These are phyloP conservation scores for Inga laurina DNA, from an alignment of 306 rosid genomes.

Conservation along the genomic window DNA sequence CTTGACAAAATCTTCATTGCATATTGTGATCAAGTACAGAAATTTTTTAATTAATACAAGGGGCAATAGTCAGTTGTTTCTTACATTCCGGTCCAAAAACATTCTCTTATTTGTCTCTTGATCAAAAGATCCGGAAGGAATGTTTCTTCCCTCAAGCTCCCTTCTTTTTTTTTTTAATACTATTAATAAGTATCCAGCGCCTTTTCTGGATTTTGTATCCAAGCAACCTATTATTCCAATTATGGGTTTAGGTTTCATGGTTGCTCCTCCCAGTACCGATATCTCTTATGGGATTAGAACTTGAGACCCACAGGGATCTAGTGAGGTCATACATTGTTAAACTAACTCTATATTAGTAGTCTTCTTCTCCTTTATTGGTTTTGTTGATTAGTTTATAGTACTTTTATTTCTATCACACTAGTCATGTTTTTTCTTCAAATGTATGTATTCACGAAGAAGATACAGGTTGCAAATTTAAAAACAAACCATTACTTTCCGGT, in stretches of 20 bases:
- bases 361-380: neutral
- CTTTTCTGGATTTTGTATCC: no score
- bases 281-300: no score
- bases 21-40: neutral
- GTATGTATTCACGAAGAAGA: neutral
- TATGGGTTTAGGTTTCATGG: no score
- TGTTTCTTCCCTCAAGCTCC: neutral
- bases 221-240: no score
- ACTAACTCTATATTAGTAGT: no score
- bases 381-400: neutral
- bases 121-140: no score
- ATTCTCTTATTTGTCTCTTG: neutral
- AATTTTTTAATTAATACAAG: neutral
- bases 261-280: rapidly evolving
- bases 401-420: neutral
- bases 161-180: no score
- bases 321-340: rapidly evolving
- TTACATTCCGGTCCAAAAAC: neutral
- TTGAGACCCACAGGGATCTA: no score
- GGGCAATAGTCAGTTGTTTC: neutral
- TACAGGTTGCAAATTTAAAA: neutral
- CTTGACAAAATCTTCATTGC: neutral
- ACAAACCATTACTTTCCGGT: no score
- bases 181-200: no score
- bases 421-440: neutral